Base-by-base conservation (phyloP, 1,284 basidiomycete species). In the Marasmius sp. region DNA sequence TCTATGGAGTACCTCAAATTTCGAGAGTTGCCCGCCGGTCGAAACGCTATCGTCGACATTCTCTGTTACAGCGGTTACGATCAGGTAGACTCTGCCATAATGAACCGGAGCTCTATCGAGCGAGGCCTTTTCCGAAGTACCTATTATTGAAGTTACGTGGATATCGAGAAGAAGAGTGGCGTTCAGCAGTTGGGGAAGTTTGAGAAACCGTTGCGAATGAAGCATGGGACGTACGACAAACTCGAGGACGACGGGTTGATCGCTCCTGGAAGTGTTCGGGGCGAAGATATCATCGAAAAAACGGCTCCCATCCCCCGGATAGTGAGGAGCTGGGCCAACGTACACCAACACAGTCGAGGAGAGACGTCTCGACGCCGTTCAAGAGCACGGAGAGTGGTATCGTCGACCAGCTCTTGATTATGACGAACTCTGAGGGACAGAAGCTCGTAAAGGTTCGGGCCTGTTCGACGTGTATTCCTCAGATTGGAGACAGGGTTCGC, bases 401-500 rank as follows among this genome's bases (percentile, higher is more conserved):
- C 65, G 93, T 99, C 61, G 97, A 99, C 75, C 95, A 98, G 75
- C 97, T 99, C 11, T 82, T 99, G 70, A 88, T 99, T 66, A 98
- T 97, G 7, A 98, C 95, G 45, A 98, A 98, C 72, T 88, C 89
- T 11, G 95, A 98, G 66, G 97, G 96, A 3, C 89, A 95, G 74
- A 98, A 98, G 75, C 98, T 99, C 71, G 97, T 98, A 76, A 99
- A 99, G 81, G 93, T 99, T 65, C 92, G 97, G 57, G 92, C 98
- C 43, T 86, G 97, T 49, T 94, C 96, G 4, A 97, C 95, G 9
- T 92, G 97, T 81, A 87, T 98, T 57, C 97, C 97, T 47, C 95
- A 99, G 77, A 97, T 93, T 60, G 97, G 97, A 52, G 97, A 99
- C 85, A 99, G 99, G n/a, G 80, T 99, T 99, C 73, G 97, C 97